phyloP scores from a whole-genome alignment of 2,329 filamentous ascomycete species.

The Blastomyces percursus region DNA sequence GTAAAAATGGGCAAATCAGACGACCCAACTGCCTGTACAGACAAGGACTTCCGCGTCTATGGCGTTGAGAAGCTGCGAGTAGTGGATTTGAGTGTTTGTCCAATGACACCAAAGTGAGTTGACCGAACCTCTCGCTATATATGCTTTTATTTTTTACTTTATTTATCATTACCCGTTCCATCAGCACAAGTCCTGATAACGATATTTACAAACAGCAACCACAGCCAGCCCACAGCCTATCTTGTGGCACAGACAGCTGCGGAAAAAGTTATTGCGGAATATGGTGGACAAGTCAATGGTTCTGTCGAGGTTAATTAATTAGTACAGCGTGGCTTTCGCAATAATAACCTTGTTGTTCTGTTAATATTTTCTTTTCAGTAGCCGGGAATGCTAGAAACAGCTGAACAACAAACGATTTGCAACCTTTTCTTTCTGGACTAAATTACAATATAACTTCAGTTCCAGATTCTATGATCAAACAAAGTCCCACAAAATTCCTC shows the following conservation, averaged over 20 bases:
- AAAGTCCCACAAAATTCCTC: too few species aligned
- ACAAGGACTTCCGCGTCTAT: constrained; percentile 6
- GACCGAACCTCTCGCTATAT: too few species aligned
- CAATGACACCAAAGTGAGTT: constrained; percentile 9
- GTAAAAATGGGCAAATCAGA: constrained; percentile 10
- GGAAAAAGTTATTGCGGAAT: constrained; percentile 26
- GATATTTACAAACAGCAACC: constrained; percentile 24
- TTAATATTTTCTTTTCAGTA: too few species aligned
- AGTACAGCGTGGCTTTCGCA: background rate
- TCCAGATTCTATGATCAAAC: too few species aligned
- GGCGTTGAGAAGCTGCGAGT: constrained; percentile 9
- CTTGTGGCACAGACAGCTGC: constrained; percentile 38
- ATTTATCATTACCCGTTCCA: background rate
- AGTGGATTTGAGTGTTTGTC: constrained; percentile 10
- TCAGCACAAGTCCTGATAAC: background rate
- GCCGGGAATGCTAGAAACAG: too few species aligned
- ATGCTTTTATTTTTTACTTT: background rate
- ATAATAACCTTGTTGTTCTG: too few species aligned
- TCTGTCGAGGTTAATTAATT: background rate
- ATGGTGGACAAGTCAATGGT: background rate
- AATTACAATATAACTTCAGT: too few species aligned
- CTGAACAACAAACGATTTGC: too few species aligned
- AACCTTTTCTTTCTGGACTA: too few species aligned
- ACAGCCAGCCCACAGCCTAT: constrained; percentile 41
- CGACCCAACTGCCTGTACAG: constrained; percentile 8